These are phyloP conservation scores for Crithidia brevicula DNA, from an alignment of 208 protist genomes.

Conservation along the genomic window DNA sequence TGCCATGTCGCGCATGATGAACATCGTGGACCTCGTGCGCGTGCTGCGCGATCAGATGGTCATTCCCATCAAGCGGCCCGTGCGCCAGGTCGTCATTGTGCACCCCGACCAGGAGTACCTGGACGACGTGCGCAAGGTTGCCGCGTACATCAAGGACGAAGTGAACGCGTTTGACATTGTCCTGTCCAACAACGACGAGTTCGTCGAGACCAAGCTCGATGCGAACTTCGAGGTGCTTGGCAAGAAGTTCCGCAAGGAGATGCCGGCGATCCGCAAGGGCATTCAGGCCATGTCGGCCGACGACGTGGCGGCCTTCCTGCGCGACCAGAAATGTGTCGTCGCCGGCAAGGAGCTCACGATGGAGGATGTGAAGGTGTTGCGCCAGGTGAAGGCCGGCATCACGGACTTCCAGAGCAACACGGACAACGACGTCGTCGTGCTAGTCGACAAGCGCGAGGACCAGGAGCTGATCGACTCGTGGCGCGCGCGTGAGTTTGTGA, in stretches of 20 bases:
- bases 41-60: slow-evolving; percentile 94
- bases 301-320: slow-evolving; percentile 61
- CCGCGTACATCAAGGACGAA: slow-evolving; percentile 93
- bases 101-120: slow-evolving; percentile 78
- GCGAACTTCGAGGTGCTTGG: slow-evolving; percentile 90
- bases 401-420: slow-evolving; percentile 89
- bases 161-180: slow-evolving; percentile 91
- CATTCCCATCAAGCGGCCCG: slow-evolving; percentile 91
- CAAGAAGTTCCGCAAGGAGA: slow-evolving; percentile 87
- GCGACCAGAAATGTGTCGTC: slow-evolving; percentile 49
- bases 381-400: slow-evolving; percentile 83
- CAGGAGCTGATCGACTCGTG: slow-evolving; percentile 88
- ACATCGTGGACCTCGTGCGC: slow-evolving; percentile 94
- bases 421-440: slow-evolving; percentile 89
- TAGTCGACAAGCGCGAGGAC: slow-evolving; percentile 89
- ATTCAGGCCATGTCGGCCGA: slow-evolving; percentile 70
- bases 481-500: slow-evolving; percentile 94
- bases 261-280: slow-evolving; percentile 81
- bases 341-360: slow-evolving; percentile 67
- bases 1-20: slow-evolving; percentile 90
- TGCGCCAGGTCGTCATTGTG: slow-evolving; percentile 92
- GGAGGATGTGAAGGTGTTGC: slow-evolving; percentile 91
- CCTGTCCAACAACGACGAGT: slow-evolving; percentile 69
- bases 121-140: slow-evolving; percentile 75
- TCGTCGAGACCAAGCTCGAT: slow-evolving; percentile 88